Conservation (phyloP, 306 rosid genomes). For the Quercus cerris region DNA sequence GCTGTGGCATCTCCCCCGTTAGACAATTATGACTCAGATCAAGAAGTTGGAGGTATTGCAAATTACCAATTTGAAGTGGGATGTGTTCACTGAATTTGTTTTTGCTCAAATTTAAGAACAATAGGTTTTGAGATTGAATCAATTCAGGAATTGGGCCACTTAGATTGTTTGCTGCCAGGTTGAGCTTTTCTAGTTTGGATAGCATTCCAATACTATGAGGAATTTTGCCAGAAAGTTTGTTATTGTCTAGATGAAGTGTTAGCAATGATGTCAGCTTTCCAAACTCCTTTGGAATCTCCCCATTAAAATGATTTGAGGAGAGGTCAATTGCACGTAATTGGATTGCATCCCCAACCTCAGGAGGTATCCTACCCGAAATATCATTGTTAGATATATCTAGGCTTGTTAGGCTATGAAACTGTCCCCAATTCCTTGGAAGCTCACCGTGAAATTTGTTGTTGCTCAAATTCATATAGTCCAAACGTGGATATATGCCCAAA, state of each 20-base stretch:
- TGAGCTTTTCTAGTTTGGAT: not conserved
- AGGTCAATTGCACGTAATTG: too few relatives aligned
- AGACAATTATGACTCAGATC: conserved; percentile 31
- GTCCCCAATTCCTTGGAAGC: too few relatives aligned
- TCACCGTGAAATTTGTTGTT: too few relatives aligned
- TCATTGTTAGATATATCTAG: too few relatives aligned
- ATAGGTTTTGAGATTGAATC: conserved; percentile 3
- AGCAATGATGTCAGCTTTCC: too few relatives aligned
- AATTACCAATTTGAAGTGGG: conserved; percentile 24
- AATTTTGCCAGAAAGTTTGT: conserved; percentile 29
- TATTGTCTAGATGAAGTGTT: not conserved
- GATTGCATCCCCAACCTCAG: too few relatives aligned
- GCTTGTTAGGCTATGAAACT: too few relatives aligned
- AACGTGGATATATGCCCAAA: too few relatives aligned
- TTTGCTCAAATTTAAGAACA: conserved; percentile 23
- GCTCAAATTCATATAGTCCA: too few relatives aligned
- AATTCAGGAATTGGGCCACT: conserved; percentile 27
- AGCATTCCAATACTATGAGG: conserved; percentile 24
- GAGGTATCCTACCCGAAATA: too few relatives aligned
- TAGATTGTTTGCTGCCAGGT: conserved; percentile 25
- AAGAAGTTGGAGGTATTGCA: conserved; percentile 16
- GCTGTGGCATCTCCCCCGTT: conserved; percentile 11
- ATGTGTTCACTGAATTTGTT: conserved; percentile 24
- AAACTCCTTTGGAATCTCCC: too few relatives aligned
- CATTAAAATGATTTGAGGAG: too few relatives aligned